A percentile compares a stretch with the other conserved stretches of the same genome.
Conservation (phyloP, 768 basidiomycete species). For the Lyophyllum semitale region DNA sequence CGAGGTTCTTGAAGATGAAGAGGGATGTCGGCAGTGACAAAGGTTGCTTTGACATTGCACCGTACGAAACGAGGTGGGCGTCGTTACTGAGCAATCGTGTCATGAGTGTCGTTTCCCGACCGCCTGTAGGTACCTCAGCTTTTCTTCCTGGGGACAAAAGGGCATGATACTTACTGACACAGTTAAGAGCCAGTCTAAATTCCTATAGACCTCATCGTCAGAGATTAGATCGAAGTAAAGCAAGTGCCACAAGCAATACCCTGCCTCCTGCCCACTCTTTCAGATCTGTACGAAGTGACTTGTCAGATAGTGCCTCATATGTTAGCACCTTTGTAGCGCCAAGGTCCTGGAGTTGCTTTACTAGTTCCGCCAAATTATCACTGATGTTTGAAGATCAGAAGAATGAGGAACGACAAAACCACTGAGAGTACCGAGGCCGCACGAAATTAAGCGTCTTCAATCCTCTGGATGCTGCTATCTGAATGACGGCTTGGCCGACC, state of each 20-base stretch:
- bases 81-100: constrained; percentile 63
- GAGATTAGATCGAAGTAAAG: neutral
- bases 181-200: constrained; percentile 51
- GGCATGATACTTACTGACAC: constrained; percentile 38
- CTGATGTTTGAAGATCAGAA: constrained; percentile 32
- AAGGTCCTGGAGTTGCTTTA: constrained; percentile 50
- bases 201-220: constrained; percentile 24
- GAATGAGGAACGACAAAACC: constrained; percentile 8
- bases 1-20: constrained; percentile 86
- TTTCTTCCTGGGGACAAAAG: neutral
- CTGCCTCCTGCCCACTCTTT: constrained; percentile 67
- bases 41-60: constrained; percentile 88
- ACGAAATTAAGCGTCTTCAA: constrained; percentile 83
- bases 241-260: constrained; percentile 31
- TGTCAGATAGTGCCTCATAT: constrained; percentile 72
- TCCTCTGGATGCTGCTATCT: constrained; percentile 73
- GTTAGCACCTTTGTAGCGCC: constrained; percentile 81
- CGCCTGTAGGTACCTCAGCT: constrained; percentile 36
- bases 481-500: constrained; percentile 87
- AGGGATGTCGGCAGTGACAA: constrained; percentile 74
- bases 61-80: constrained; percentile 83
- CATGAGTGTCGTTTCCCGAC: constrained; percentile 71
- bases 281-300: constrained; percentile 50
- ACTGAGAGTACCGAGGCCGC: constrained; percentile 54
- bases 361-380: constrained; percentile 52